Evolutionary conservation across 2,329 filamentous ascomycete species (phyloP).

Genomic region (Colletotrichum gloeosporioides): DNA sequence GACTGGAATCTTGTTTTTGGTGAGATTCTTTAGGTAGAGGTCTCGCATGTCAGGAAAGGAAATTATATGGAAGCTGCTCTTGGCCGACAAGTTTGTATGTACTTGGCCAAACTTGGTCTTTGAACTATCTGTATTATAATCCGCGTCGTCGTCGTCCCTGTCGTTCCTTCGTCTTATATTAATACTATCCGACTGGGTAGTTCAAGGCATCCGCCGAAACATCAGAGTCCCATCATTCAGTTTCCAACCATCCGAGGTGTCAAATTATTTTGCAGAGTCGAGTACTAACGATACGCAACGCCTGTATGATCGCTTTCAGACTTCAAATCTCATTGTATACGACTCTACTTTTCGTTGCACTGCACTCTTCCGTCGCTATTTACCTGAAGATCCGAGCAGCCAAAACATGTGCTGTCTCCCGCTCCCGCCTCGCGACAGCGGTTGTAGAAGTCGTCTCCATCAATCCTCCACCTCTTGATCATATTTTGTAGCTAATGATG

Average conservation of each 20-base stretch:
- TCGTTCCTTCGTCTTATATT: too few species aligned
- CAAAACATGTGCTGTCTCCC: not conserved
- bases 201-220: too few species aligned
- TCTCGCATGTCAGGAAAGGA: too few species aligned
- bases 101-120: too few species aligned
- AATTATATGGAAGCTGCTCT: too few species aligned
- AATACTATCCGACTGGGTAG: too few species aligned
- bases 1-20: not conserved
- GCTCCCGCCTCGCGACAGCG: not conserved
- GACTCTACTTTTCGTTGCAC: not conserved
- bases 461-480: not conserved
- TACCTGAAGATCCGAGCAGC: not conserved
- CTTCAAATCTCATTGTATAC: rapidly evolving
- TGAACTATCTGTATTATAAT: too few species aligned
- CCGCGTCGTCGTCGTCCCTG: too few species aligned
- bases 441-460: not conserved
- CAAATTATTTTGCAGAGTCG: rapidly evolving
- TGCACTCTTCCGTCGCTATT: not conserved
- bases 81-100: too few species aligned
- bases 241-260: too few species aligned
- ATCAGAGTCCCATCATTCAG: too few species aligned
- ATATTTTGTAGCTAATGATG: not conserved
- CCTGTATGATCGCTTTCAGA: not conserved
- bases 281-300: too few species aligned
- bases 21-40: not conserved